These are phyloP conservation scores for Neurospora crassa DNA, from an alignment of 2,329 filamentous ascomycete species.

Conservation along the genomic window DNA sequence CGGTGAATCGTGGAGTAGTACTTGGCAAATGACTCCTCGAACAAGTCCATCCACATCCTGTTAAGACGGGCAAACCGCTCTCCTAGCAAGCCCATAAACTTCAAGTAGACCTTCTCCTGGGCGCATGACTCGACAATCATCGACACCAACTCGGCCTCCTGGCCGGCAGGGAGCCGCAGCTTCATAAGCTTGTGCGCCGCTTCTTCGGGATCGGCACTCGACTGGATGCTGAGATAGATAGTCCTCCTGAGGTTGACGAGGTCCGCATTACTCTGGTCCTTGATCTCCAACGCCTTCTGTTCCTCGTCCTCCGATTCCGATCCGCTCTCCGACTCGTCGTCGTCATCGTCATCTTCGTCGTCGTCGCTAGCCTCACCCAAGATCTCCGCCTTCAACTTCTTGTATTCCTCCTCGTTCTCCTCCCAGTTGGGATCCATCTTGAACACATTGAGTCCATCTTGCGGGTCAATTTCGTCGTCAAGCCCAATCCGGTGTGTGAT, in stretches of 20 bases:
- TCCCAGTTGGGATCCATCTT: slow-evolving; percentile 88
- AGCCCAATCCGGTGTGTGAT: slow-evolving; percentile 82
- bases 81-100: slow-evolving; percentile 91
- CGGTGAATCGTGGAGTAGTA: slow-evolving; percentile 98
- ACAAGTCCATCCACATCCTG: slow-evolving; percentile 85
- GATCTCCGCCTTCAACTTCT: slow-evolving; percentile 85
- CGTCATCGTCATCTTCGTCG: slow-evolving; percentile 60
- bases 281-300: slow-evolving; percentile 83
- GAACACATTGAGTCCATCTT: slow-evolving; percentile 90
- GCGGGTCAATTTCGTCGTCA: slow-evolving; percentile 73
- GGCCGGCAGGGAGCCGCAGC: slow-evolving; percentile 75
- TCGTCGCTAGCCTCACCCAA: slow-evolving; percentile 85
- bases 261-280: slow-evolving; percentile 94
- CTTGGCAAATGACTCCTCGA: slow-evolving; percentile 79
- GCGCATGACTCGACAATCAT: slow-evolving; percentile 98
- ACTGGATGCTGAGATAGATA: slow-evolving; percentile 97
- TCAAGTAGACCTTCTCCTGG: slow-evolving; percentile 93
- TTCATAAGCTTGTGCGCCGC: slow-evolving; percentile 95
- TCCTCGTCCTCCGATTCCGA: slow-evolving; percentile 64
- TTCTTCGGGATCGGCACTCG: slow-evolving; percentile 91
- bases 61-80: slow-evolving; percentile 96
- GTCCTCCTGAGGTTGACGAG: slow-evolving; percentile 86
- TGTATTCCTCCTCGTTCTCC: slow-evolving; percentile 83
- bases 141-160: slow-evolving; percentile 82
- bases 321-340: slow-evolving; percentile 58